A percentile compares a stretch with the other conserved stretches of the same genome.
Conservation (phyloP, 192 early-diverging fungal genomes). For the Linnemannia schmuckeri region DNA sequence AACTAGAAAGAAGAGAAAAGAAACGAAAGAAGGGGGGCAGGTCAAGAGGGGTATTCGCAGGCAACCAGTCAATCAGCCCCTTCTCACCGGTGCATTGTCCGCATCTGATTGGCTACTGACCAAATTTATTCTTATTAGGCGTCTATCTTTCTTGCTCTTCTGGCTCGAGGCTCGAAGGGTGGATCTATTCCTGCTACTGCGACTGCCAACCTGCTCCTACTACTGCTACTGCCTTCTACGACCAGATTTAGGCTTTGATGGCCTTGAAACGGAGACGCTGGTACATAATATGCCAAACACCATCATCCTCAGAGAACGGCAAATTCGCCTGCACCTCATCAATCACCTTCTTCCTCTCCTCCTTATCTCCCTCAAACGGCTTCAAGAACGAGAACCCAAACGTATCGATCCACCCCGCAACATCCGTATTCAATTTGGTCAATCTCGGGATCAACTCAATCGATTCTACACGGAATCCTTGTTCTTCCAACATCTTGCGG, state of each 20-base stretch:
- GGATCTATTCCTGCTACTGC: background rate
- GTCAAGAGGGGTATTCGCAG: background rate
- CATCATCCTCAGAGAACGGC: conserved; percentile 37
- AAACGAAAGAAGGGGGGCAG: background rate
- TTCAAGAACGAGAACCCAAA: conserved; percentile 75
- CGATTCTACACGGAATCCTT: conserved; percentile 62
- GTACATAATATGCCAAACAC: conserved; percentile 51
- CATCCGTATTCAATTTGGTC: conserved; percentile 67
- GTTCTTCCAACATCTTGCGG: conserved; percentile 58
- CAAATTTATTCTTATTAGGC: background rate
- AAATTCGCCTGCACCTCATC: conserved; percentile 37
- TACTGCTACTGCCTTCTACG: background rate
- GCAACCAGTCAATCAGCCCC: background rate
- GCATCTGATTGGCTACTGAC: conserved; percentile 37
- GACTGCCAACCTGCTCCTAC: background rate
- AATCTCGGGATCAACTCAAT: conserved; percentile 67
- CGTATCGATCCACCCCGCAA: conserved; percentile 75
- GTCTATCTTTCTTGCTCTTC: background rate
- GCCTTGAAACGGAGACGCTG: conserved; percentile 57
- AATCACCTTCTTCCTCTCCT: conserved; percentile 34
- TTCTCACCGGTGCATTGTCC: conserved; percentile 43
- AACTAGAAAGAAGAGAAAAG: background rate
- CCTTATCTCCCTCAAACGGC: conserved; percentile 50
- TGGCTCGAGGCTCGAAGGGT: background rate
- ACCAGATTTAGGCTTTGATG: conserved; percentile 10